Conservation (phyloP, 1,284 basidiomycete genomes). For the Athelia psychrophila region DNA sequence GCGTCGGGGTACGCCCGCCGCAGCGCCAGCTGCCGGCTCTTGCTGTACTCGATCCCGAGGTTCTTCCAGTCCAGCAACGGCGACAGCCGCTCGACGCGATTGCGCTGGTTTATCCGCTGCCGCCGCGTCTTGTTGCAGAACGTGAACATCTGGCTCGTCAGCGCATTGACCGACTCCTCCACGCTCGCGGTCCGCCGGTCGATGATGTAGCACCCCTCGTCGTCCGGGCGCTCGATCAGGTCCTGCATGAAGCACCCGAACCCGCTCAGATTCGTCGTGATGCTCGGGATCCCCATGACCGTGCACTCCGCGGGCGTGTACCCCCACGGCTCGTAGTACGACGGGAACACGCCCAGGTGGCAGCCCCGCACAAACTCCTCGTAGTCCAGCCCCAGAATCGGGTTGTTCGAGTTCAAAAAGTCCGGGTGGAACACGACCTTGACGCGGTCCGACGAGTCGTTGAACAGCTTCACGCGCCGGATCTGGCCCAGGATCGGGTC, state of each 20-base stretch:
- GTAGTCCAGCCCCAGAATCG: slow-evolving; percentile 95
- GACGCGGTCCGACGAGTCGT: slow-evolving; percentile 79
- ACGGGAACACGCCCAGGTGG: slow-evolving; percentile 97
- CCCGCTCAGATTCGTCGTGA: slow-evolving; percentile 96
- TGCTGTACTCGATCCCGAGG: slow-evolving; percentile 94
- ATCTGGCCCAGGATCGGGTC: slow-evolving; percentile 97
- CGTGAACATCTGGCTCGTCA: slow-evolving; percentile 71
- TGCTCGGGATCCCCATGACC: slow-evolving; percentile 96
- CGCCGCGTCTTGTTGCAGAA: slow-evolving; percentile 91
- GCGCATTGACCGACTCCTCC: slow-evolving; percentile 86
- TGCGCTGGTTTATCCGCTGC: slow-evolving; percentile 97
- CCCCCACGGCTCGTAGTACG: slow-evolving; percentile 94
- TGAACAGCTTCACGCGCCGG: slow-evolving; percentile 91
- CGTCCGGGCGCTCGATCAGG: slow-evolving; percentile 87
- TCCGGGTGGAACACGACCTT: slow-evolving; percentile 99
- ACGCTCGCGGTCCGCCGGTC: slow-evolving; percentile 89
- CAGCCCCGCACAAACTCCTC: slow-evolving; percentile 99
- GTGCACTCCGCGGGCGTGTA: slow-evolving; percentile 87
- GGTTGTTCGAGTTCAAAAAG: slow-evolving; percentile 97
- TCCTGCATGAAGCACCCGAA: slow-evolving; percentile 99
- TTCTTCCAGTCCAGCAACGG: slow-evolving; percentile 99
- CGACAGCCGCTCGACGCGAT: slow-evolving; percentile 91
- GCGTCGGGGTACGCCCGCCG: slow-evolving; percentile 94
- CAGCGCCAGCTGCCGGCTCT: slow-evolving; percentile 90
- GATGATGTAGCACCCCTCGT: slow-evolving; percentile 93